These are phyloP conservation scores for Annulohypoxylon bovei DNA, from an alignment of 495 filamentous ascomycete species.

Conservation along the genomic window DNA sequence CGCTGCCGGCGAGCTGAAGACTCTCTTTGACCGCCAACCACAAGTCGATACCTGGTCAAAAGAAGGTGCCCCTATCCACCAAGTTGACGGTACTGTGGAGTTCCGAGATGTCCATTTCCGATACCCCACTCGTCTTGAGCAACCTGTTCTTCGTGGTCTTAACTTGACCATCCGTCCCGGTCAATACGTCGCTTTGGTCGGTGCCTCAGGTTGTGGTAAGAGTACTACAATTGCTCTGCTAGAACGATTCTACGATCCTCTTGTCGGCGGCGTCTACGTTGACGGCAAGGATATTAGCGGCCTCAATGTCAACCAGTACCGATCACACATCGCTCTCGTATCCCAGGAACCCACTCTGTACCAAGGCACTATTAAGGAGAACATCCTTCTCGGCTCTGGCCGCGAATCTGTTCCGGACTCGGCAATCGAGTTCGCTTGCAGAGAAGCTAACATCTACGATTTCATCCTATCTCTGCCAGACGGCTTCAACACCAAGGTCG, in stretches of 20 bases:
- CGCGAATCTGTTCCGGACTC: constrained; percentile 72
- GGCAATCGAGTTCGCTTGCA: constrained; percentile 77
- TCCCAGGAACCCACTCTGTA: constrained; percentile 89
- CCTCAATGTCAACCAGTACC: constrained; percentile 82
- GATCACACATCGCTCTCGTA: constrained; percentile 79
- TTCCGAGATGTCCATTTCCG: constrained; percentile 84
- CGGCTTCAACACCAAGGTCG: constrained; percentile 78
- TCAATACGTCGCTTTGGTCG: constrained; percentile 84
- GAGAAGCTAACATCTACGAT: constrained; percentile 91
- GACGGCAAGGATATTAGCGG: constrained; percentile 78
- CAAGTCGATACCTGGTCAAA: constrained; percentile 84
- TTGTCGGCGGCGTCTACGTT: constrained; percentile 74
- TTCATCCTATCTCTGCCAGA: constrained; percentile 75
- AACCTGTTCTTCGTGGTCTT: constrained; percentile 79
- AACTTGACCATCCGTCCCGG: constrained; percentile 77
- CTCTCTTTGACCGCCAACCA: constrained; percentile 80
- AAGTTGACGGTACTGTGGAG: constrained; percentile 75
- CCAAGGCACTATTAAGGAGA: constrained; percentile 85
- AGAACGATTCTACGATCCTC: constrained; percentile 86
- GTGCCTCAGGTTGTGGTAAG: constrained; percentile 85
- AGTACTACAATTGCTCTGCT: constrained; percentile 81
- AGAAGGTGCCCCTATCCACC: constrained; percentile 68
- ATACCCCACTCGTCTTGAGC: constrained; percentile 81
- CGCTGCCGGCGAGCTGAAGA: constrained; percentile 78
- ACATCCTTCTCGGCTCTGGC: constrained; percentile 76